Conservation (phyloP, 2,329 filamentous ascomycete genomes). For the Phaeosphaeriaceae sp. region DNA sequence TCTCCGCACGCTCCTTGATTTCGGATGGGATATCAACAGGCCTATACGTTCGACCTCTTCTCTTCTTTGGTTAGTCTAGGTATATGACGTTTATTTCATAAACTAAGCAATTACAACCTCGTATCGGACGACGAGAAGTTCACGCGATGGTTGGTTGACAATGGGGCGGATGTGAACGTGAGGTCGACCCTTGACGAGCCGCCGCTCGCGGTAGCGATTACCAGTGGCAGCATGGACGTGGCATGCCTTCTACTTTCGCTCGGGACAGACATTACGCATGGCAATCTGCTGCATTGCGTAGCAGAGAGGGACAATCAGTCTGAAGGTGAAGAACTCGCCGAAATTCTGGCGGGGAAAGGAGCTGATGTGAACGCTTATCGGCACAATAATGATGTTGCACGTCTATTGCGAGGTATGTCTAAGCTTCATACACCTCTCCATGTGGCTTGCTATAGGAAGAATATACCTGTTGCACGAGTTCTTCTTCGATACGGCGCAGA, state of each 20-base stretch:
- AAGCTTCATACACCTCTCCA: neutral
- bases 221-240: neutral
- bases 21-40: constrained; percentile 1
- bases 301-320: neutral
- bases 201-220: neutral
- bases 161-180: neutral
- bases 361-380: neutral
- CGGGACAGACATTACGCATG: neutral
- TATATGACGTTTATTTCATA: neutral
- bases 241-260: neutral
- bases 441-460: neutral
- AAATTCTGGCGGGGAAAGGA: neutral
- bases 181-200: neutral
- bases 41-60: neutral
- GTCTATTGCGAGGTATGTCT: neutral
- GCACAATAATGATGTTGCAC: neutral
- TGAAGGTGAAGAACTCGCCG: neutral
- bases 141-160: neutral
- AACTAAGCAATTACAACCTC: neutral
- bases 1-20: neutral
- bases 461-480: neutral
- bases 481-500: neutral
- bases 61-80: neutral
- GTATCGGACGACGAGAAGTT: neutral
- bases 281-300: neutral